These are phyloP conservation scores for Termitomyces sp. DNA, from an alignment of 768 basidiomycete genomes.

Conservation along the genomic window DNA sequence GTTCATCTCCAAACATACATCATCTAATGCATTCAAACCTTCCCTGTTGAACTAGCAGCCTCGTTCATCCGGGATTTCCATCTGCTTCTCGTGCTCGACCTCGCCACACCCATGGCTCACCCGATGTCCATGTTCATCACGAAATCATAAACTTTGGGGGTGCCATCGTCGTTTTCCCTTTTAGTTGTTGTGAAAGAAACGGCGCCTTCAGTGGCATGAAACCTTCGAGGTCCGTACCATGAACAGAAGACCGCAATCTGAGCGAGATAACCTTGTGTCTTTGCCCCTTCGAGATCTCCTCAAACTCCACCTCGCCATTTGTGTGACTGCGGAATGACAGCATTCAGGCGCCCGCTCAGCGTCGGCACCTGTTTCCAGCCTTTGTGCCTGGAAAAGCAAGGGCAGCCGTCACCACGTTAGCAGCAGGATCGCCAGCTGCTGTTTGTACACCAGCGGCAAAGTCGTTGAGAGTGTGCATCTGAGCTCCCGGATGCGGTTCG, in stretches of 20 bases:
- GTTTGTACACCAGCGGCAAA: constrained; percentile 73
- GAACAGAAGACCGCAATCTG: not conserved
- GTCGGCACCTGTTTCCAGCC: constrained; percentile 82
- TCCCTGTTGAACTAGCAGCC: too few species aligned
- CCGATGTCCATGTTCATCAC: too few species aligned
- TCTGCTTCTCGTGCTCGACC: too few species aligned
- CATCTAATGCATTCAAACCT: too few species aligned
- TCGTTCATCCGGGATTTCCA: too few species aligned
- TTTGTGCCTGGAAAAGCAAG: constrained; percentile 50
- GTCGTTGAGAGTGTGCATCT: constrained; percentile 70
- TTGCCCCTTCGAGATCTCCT: constrained; percentile 59
- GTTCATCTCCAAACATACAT: too few species aligned
- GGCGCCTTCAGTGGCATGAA: too few species aligned
- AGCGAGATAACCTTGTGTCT: constrained; percentile 42
- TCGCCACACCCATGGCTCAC: too few species aligned
- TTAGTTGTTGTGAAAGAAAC: too few species aligned
- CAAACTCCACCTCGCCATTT: constrained; percentile 72
- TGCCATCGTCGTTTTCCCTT: too few species aligned
- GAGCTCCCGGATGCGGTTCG: constrained; percentile 26
- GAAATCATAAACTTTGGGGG: too few species aligned
- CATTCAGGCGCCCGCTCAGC: constrained; percentile 73
- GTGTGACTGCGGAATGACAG: constrained; percentile 48
- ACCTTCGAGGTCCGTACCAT: too few species aligned
- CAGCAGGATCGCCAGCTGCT: constrained; percentile 54
- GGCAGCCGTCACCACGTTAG: constrained; percentile 56